phyloP scores from a whole-genome alignment of 768 basidiomycete species.

The Aureoboletus auriporus region DNA sequence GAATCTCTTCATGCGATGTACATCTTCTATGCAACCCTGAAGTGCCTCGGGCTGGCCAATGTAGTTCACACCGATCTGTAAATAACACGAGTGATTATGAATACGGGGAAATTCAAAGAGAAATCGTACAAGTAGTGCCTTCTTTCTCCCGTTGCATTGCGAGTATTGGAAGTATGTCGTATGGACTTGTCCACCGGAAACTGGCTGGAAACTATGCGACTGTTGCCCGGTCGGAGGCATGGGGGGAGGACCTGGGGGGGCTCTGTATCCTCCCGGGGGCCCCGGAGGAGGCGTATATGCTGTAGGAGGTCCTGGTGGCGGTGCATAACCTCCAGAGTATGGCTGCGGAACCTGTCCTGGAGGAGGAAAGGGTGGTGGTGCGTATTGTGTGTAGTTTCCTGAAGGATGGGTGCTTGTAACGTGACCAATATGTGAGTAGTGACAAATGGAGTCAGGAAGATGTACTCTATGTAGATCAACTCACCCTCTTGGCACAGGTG shows the following conservation, averaged over 20 bases:
- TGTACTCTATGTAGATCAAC: neutral
- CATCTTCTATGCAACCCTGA: constrained; percentile 90
- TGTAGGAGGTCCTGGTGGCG: constrained; percentile 11
- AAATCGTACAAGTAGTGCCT: constrained; percentile 75
- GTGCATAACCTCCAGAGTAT: constrained; percentile 18
- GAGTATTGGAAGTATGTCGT: constrained; percentile 83
- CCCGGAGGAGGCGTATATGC: constrained; percentile 13
- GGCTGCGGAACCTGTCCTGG: too few relatives aligned
- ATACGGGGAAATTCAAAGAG: neutral
- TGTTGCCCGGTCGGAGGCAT: constrained; percentile 57
- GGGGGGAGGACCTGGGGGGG: constrained; percentile 37
- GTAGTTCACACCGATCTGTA: constrained; percentile 89
- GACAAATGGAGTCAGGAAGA: constrained; percentile 23
- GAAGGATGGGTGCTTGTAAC: constrained; percentile 7
- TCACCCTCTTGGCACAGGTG: constrained; percentile 10
- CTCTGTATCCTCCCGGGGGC: constrained; percentile 9
- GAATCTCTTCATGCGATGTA: constrained; percentile 75
- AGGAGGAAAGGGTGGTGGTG: constrained; percentile 5
- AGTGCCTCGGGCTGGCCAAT: constrained; percentile 62
- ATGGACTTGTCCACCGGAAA: constrained; percentile 38
- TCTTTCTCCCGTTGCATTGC: constrained; percentile 83
- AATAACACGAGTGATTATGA: neutral
- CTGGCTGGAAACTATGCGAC: constrained; percentile 59
- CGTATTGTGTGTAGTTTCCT: constrained; percentile 2
- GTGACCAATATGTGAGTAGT: constrained; percentile 36